phyloP scores from a whole-genome alignment of 2,329 filamentous ascomycete species.

The Sphaerulina populicola region DNA sequence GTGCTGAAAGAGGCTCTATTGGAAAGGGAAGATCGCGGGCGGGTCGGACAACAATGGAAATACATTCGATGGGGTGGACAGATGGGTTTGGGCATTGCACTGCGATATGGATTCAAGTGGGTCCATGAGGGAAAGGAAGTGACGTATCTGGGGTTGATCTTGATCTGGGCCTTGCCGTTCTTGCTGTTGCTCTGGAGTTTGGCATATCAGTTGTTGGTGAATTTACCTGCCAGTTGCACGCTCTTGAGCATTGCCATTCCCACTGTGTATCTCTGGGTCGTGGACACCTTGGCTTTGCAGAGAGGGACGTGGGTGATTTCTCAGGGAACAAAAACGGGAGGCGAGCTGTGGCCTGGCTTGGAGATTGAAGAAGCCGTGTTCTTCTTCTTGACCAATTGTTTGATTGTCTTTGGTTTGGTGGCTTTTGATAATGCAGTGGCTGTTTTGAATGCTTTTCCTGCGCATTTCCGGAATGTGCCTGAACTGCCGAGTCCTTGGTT shows the following conservation, averaged over 20 bases:
- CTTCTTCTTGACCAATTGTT: constrained; percentile 60
- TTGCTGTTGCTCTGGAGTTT: constrained; percentile 55
- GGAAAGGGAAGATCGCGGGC: constrained; percentile 33
- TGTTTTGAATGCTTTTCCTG: constrained; percentile 55
- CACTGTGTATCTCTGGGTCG: constrained; percentile 62
- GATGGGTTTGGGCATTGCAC: constrained; percentile 38
- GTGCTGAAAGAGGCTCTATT: constrained; percentile 50
- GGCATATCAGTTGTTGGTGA: constrained; percentile 55
- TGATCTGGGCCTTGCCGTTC: constrained; percentile 61
- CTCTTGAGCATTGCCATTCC: constrained; percentile 53
- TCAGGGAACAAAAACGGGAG: constrained; percentile 56
- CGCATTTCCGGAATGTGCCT: constrained; percentile 47
- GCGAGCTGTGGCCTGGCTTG: constrained; percentile 55
- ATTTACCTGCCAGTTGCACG: constrained; percentile 51
- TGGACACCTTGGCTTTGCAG: constrained; percentile 59
- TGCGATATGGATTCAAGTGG: constrained; percentile 41
- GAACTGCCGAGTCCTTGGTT: constrained; percentile 43
- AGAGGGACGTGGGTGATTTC: constrained; percentile 66
- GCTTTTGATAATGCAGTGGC: constrained; percentile 63
- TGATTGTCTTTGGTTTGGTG: constrained; percentile 61
- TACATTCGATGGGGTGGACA: constrained; percentile 45
- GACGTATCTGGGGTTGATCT: constrained; percentile 62
- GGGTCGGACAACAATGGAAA: constrained; percentile 31
- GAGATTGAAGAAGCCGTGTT: constrained; percentile 69
- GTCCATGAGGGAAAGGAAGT: constrained; percentile 43